These are phyloP conservation scores for Coemansia sp. DNA, from an alignment of 192 early-diverging fungal genomes.

Conservation along the genomic window DNA sequence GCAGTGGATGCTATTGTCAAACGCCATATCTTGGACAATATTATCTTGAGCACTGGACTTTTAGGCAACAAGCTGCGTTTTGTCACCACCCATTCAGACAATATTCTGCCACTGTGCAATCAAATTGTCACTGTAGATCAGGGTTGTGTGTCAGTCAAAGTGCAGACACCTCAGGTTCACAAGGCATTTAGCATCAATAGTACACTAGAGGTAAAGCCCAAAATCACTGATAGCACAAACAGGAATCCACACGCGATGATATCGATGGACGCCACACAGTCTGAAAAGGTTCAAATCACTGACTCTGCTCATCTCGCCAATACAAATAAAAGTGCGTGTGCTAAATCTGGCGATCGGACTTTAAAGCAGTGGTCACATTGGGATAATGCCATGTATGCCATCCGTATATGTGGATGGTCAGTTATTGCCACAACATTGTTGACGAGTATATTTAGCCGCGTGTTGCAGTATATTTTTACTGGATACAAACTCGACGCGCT, in stretches of 20 bases:
- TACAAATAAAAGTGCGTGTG: not conserved
- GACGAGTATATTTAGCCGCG: not conserved
- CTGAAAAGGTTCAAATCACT: not conserved
- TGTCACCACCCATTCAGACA: slow-evolving; percentile 41
- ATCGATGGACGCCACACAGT: not conserved
- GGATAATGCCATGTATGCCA: slow-evolving; percentile 56
- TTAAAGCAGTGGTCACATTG: slow-evolving; percentile 26
- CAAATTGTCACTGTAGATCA: slow-evolving; percentile 30
- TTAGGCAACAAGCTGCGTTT: slow-evolving; percentile 60
- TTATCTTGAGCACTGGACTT: slow-evolving; percentile 58
- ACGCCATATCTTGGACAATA: slow-evolving; percentile 66
- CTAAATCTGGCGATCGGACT: not conserved
- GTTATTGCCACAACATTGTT: not conserved
- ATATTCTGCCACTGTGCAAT: slow-evolving; percentile 27
- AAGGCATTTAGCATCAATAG: not conserved
- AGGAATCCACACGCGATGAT: not conserved
- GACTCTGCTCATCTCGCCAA: not conserved
- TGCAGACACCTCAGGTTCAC: slow-evolving; percentile 31
- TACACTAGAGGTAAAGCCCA: slow-evolving; percentile 24
- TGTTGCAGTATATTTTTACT: not conserved
- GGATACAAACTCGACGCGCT: slow-evolving; percentile 12
- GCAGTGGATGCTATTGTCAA: slow-evolving; percentile 71
- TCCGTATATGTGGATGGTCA: slow-evolving; percentile 12
- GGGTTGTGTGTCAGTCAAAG: slow-evolving; percentile 32
- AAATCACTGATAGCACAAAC: not conserved